Evolutionary conservation across 352 stramenopile genomes (phyloP), one percentile per base, ranked within the genome.

Genomic region (Pelagophyceae sp.): DNA sequence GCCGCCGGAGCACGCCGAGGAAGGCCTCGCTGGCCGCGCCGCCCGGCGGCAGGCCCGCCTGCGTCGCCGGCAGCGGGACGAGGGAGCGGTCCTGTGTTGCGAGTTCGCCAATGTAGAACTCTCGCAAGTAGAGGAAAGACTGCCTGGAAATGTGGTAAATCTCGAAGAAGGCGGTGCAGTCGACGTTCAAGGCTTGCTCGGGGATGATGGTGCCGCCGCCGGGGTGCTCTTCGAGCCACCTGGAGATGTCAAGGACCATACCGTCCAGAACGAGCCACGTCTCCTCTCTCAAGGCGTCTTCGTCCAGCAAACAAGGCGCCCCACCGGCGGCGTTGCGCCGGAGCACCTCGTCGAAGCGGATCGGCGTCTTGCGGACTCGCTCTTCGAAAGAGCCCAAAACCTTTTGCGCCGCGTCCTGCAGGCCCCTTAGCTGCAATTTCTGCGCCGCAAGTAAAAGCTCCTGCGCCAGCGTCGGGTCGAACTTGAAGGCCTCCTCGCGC

Each of bases 31-130:
- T 76, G 67, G 77, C 72, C 15, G n/a, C 64, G 6, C 38, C 38
- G 51, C 70, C 31, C 23, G 69, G 45, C 29, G 61, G 38, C 27
- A 58, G 64, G 64, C 29, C 69, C 29, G 50, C 76, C 76, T 67
- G 38, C 33, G 20, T 76, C 35, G 17, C 29, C 33, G 23, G 76
- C 32, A 60, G 69, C 0, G 89, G 88, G 40, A 93, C 86, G 27
- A 83, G 63, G 25, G 38, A 67, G 31, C 87, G 76, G 72, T 95
- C 89, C 6, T 87, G 85, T 0, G 86, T 82, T 29, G 83, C 84
- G 38, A 95, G 83, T 71, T 94, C 90, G 31, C 90, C 90, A 50
- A 95, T 92, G 85, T 94, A 95, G 72, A 95, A 94, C 80, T 94
- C 89, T 79, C 93, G 92, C 50, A 95, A 82, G 79, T 94, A 95